Base-by-base conservation (phyloP, 2,329 filamentous ascomycete genomes). In the Trichoderma arundinaceum region DNA sequence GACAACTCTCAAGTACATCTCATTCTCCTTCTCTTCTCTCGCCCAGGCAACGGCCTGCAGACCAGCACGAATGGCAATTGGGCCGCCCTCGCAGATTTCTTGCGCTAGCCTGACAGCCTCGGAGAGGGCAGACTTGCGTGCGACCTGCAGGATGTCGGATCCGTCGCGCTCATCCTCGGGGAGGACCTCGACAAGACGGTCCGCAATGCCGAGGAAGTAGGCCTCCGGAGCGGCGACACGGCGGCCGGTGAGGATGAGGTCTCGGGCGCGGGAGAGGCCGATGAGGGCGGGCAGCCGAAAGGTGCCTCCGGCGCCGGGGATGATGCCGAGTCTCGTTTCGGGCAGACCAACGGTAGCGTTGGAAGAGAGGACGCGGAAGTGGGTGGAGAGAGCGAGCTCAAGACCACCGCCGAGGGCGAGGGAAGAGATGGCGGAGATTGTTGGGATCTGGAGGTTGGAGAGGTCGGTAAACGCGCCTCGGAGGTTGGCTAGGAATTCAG, bases 291-390 rank as follows among this genome's bases (percentile, higher is more conserved):
- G 92, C 0, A 99, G 87, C 9, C 95, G 89, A 77, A 92, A 92
- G 1, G 94, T 98, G 67, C 94, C 95, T 49, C 95, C 95, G 2
- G 94, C 95, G 66, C 95, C 95, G 3, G 95, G 95, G 69, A 99
- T 91, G 75, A 99, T 99, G 64, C 91, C 95, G 2, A 99, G 85
- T 2, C 94, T 86, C 1, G 95, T 98, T 77, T 99, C 95, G 1
- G 95, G 95, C 5, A 98, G 86, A 0, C 88, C 94, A 63, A 99
- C 88, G 28, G 84, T 81, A 15, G 92, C 91, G 39, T 89, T 91
- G 44, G 91, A 92, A 38, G 89, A 86, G 70, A 98, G 89, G 60
- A 99, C 90, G 70, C 95, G 92, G 78, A 99, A 88, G 77, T 95
- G 89, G 1, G 94, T 96, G 71, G 90, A 89, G 7, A 99, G 87